These are phyloP conservation scores for Escallonia rubra DNA, from an alignment of 129 eudicot species.

Conservation along the genomic window DNA sequence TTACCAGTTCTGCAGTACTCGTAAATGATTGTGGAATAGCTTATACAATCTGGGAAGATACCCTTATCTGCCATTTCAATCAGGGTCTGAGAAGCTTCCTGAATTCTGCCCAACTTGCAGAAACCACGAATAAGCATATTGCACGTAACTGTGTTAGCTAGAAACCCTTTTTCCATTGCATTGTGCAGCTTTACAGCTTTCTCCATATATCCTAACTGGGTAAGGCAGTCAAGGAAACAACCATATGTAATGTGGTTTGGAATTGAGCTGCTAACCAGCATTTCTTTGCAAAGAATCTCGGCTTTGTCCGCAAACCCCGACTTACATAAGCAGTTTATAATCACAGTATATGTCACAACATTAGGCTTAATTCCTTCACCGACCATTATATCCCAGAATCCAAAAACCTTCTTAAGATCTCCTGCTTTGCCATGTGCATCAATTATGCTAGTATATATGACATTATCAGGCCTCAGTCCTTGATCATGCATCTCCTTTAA, in stretches of 20 bases:
- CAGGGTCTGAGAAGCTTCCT: slow-evolving; percentile 47
- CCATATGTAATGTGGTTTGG: slow-evolving; percentile 85
- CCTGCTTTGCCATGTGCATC: slow-evolving; percentile 75
- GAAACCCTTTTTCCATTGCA: slow-evolving; percentile 41
- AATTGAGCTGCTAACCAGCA: slow-evolving; percentile 40
- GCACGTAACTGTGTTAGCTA: slow-evolving; percentile 75
- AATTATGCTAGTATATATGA: slow-evolving; percentile 62
- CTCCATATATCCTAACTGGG: slow-evolving; percentile 55
- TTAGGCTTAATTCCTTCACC: slow-evolving; percentile 71
- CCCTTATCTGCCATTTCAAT: slow-evolving; percentile 59
- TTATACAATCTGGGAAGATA: slow-evolving; percentile 64
- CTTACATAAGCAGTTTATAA: slow-evolving; percentile 72
- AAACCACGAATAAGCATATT: slow-evolving; percentile 80
- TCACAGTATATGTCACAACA: slow-evolving; percentile 72
- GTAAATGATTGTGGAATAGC: slow-evolving; percentile 69
- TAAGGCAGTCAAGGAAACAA: slow-evolving; percentile 69
- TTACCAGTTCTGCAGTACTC: slow-evolving; percentile 65
- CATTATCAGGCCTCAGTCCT: slow-evolving; percentile 75
- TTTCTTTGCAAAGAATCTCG: slow-evolving; percentile 59
- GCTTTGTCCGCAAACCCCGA: slow-evolving; percentile 61
- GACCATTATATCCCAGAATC: slow-evolving; percentile 70
- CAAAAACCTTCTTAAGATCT: slow-evolving; percentile 50
- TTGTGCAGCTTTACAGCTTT: slow-evolving; percentile 61
- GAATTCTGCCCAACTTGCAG: slow-evolving; percentile 65
- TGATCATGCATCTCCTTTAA: slow-evolving; percentile 61